These are phyloP conservation scores for Ustilago esculenta DNA, from an alignment of 1,284 basidiomycete genomes.

Conservation along the genomic window DNA sequence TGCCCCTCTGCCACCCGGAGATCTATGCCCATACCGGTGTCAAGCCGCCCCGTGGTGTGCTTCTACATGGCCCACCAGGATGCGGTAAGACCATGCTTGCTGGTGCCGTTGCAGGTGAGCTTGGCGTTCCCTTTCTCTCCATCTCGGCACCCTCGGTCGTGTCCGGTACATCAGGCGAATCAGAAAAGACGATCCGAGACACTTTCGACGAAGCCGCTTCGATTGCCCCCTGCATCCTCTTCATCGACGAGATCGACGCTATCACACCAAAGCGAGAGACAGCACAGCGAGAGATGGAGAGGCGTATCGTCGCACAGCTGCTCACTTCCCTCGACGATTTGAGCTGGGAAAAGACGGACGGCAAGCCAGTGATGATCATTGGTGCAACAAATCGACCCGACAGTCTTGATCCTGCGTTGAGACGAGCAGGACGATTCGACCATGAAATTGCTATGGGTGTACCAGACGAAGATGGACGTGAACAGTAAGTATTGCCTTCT, in stretches of 20 bases:
- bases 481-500: constrained; percentile 84
- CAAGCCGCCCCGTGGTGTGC: constrained; percentile 89
- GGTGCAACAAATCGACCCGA: constrained; percentile 96
- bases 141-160: constrained; percentile 94
- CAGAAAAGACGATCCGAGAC: constrained; percentile 92
- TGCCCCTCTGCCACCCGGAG: constrained; percentile 94
- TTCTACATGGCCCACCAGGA: constrained; percentile 93
- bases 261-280: constrained; percentile 97
- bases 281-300: constrained; percentile 90
- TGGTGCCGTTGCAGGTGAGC: constrained; percentile 78
- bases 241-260: constrained; percentile 90
- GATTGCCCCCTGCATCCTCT: constrained; percentile 64
- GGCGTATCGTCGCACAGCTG: constrained; percentile 95
- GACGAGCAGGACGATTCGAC: constrained; percentile 93
- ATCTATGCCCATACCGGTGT: constrained; percentile 93
- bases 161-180: constrained; percentile 96
- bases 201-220: constrained; percentile 77
- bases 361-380: constrained; percentile 84
- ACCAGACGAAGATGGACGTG: constrained; percentile 78
- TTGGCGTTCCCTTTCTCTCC: constrained; percentile 87
- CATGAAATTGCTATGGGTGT: constrained; percentile 98
- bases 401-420: constrained; percentile 88
- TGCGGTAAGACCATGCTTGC: constrained; percentile 80
- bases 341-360: constrained; percentile 80
- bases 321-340: constrained; percentile 94